A percentile compares a stretch with the other conserved stretches of the same genome.
phyloP scores from a whole-genome alignment of 129 eudicot species.

The Chrysanthemum makinoi region DNA sequence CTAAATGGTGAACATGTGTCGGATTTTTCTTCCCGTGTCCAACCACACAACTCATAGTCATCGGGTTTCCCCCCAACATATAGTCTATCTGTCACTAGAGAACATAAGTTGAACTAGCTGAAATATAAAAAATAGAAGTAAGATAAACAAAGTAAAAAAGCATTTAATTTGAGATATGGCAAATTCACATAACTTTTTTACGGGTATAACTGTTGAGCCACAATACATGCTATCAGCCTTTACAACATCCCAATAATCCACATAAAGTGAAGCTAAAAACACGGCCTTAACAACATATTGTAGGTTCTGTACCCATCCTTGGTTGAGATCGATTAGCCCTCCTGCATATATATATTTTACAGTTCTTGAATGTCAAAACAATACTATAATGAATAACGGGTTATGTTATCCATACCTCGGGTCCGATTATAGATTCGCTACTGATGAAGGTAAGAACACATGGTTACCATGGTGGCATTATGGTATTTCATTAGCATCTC shows the following conservation, averaged over 20 bases:
- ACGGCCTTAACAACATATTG: slow-evolving; percentile 82
- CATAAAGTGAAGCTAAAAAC: slow-evolving; percentile 69
- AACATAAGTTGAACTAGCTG: background rate
- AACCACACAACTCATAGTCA: slow-evolving; percentile 82
- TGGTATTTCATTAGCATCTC: slow-evolving; percentile 58
- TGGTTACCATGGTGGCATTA: slow-evolving; percentile 56
- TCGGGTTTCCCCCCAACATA: slow-evolving; percentile 74
- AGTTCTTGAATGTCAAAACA: background rate
- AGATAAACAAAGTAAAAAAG: background rate
- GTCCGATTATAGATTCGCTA: slow-evolving; percentile 65
- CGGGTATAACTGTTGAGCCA: slow-evolving; percentile 41
- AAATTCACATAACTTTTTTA: slow-evolving; percentile 42
- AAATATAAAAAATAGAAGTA: background rate
- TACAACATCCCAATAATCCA: slow-evolving; percentile 62
- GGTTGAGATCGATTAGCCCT: slow-evolving; percentile 65
- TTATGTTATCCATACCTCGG: slow-evolving; percentile 40
- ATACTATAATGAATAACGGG: background rate
- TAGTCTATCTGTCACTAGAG: slow-evolving; percentile 59
- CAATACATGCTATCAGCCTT: slow-evolving; percentile 70
- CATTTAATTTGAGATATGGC: slow-evolving; percentile 65
- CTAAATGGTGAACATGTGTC: slow-evolving; percentile 79
- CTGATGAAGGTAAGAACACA: slow-evolving; percentile 71
- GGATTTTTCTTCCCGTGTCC: slow-evolving; percentile 74
- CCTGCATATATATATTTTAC: slow-evolving; percentile 38
- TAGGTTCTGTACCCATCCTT: slow-evolving; percentile 51